Conservation (phyloP, 2,329 filamentous ascomycete genomes). For the Parastagonospora nodorum region DNA sequence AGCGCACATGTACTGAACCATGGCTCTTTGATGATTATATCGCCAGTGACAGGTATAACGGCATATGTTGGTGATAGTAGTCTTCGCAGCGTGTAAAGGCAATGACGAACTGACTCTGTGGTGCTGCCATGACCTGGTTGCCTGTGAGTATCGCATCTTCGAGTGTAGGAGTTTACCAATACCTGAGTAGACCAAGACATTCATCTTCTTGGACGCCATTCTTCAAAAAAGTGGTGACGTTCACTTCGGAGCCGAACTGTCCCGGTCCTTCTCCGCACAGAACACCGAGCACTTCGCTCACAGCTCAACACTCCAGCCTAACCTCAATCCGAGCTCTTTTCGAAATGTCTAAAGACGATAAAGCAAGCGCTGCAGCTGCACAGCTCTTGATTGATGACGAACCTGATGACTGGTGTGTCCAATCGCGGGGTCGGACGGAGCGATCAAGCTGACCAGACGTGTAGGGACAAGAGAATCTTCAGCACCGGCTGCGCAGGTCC, state of each 20-base stretch:
- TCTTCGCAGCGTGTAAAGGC: constrained; percentile 81
- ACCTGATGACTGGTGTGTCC: constrained; percentile 86
- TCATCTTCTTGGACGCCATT: constrained; percentile 75
- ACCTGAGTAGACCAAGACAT: constrained; percentile 94
- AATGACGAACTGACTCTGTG: constrained; percentile 85
- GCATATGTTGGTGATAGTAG: constrained; percentile 91
- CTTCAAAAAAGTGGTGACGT: constrained; percentile 21
- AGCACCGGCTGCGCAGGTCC: constrained; percentile 91
- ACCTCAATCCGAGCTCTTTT: constrained; percentile 10
- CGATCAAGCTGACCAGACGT: constrained; percentile 22
- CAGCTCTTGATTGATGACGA: constrained; percentile 74
- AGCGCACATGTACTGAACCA: constrained; percentile 88
- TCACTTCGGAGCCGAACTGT: constrained; percentile 31
- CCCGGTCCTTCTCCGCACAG: constrained; percentile 30
- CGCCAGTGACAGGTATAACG: constrained; percentile 80
- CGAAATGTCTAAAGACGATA: constrained; percentile 64
- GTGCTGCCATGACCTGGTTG: constrained; percentile 78
- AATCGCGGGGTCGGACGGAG: constrained; percentile 12
- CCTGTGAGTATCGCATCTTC: constrained; percentile 4
- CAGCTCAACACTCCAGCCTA: neutral
- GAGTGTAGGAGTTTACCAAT: constrained; percentile 16
- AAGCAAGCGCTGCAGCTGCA: constrained; percentile 38
- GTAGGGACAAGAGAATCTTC: constrained; percentile 96
- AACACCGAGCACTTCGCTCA: neutral
- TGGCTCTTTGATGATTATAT: constrained; percentile 84